A percentile compares a stretch with the other conserved stretches of the same genome.
phyloP scores from a whole-genome alignment of 768 basidiomycete species.

The Zangia roseola region DNA sequence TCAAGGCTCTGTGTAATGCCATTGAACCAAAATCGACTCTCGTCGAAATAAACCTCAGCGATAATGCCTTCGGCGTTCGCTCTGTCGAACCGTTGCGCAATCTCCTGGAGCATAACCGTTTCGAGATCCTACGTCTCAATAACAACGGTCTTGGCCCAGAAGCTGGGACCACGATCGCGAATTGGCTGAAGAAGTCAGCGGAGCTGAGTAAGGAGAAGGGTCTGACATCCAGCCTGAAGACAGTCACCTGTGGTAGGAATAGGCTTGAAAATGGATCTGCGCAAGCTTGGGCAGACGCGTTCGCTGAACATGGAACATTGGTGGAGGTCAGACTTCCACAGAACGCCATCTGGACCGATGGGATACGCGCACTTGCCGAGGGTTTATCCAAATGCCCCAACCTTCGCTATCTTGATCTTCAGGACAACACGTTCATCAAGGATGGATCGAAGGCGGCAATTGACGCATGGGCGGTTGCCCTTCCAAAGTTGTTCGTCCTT shows the following conservation, averaged over 20 bases:
- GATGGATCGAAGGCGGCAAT: slow-evolving; percentile 58
- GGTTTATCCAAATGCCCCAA: slow-evolving; percentile 68
- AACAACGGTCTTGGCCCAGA: slow-evolving; percentile 96
- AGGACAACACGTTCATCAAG: slow-evolving; percentile 85
- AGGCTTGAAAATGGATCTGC: slow-evolving; percentile 93
- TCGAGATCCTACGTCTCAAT: slow-evolving; percentile 82
- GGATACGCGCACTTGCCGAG: slow-evolving; percentile 73
- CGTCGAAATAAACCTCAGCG: slow-evolving; percentile 85
- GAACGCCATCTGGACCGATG: slow-evolving; percentile 95
- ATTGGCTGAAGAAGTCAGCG: slow-evolving; percentile 79
- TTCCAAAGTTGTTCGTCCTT: slow-evolving; percentile 70
- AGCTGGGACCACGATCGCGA: slow-evolving; percentile 83
- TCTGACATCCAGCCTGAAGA: slow-evolving; percentile 67
- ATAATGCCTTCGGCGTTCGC: slow-evolving; percentile 96
- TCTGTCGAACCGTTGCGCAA: slow-evolving; percentile 92
- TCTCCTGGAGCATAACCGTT: slow-evolving; percentile 80
- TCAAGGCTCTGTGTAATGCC: slow-evolving; percentile 85
- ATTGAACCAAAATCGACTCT: slow-evolving; percentile 79
- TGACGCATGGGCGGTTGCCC: slow-evolving; percentile 58
- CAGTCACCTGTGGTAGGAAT: slow-evolving; percentile 91
- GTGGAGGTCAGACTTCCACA: slow-evolving; percentile 92
- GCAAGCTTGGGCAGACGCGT: slow-evolving; percentile 80
- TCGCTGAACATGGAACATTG: slow-evolving; percentile 78
- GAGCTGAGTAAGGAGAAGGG: slow-evolving; percentile 63
- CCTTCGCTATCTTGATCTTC: slow-evolving; percentile 81